Conservation (phyloP, 208 protist genomes). For the Leptomonas seymouri region DNA sequence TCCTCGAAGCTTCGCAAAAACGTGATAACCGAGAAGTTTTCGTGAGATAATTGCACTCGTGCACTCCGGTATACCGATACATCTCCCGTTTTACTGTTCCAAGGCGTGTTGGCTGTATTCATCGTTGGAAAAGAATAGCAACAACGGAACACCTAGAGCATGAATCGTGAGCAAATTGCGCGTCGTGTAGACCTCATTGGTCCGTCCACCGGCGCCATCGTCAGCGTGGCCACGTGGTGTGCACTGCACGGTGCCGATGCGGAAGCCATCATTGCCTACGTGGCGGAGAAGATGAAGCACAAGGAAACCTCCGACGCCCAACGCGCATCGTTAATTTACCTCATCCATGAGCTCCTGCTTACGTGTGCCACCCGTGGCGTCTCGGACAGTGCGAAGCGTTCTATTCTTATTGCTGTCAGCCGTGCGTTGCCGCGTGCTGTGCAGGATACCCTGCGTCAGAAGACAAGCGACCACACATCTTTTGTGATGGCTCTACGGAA, state of each 20-base stretch:
- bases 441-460: conserved; percentile 35
- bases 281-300: conserved; percentile 62
- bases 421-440: conserved; percentile 52
- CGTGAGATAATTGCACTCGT: background rate
- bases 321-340: conserved; percentile 74
- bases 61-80: too few species aligned
- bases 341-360: conserved; percentile 86
- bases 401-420: conserved; percentile 62
- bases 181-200: conserved; percentile 75
- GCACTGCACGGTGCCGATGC: conserved; percentile 76
- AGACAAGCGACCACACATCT: conserved; percentile 22
- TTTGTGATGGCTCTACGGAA: conserved; percentile 56
- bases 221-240: conserved; percentile 88
- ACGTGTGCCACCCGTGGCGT: conserved; percentile 69
- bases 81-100: background rate
- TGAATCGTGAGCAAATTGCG: conserved; percentile 71
- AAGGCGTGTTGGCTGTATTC: too few species aligned
- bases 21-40: background rate
- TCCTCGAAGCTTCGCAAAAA: background rate
- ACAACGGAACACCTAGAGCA: conserved; percentile 17
- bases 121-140: background rate
- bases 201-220: conserved; percentile 73
- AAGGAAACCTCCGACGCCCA: conserved; percentile 41
- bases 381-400: conserved; percentile 60
- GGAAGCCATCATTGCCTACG: conserved; percentile 62